Base-by-base conservation (phyloP, 345 rosid genomes). In the Gossypium stocksii region DNA sequence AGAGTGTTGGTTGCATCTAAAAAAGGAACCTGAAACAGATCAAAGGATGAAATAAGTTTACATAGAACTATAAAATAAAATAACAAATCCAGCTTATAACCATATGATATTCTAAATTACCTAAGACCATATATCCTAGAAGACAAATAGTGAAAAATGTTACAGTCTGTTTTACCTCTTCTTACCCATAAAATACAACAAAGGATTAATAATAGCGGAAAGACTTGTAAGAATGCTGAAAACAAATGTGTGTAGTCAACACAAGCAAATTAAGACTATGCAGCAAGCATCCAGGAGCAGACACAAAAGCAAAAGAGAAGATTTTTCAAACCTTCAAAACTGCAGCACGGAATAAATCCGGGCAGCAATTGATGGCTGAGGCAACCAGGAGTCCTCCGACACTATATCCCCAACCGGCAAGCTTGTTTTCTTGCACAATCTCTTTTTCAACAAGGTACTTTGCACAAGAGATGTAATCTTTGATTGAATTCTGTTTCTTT, bases 371-470 rank as follows among this genome's bases (percentile, higher is more conserved):
- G 71, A 90, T 91, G 80, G 97, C 98, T 70, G 98, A 83, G 85
- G 99, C 99, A 85, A 94, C 90, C 74, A 90, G 79, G 70, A 93
- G 94, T 57, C 96, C 99, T 67, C 97, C 98, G 15, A 90, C 98
- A 75, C 98, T 94, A 79, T 89, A 89, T 77, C 98, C 98, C 90
- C 89, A 92, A 71, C 91, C 97, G 20, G 93, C 93, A 80, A 94
- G 96, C 82, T 89, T 89, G 77, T 84, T 83, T 51, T 85, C 88
- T 65, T 84, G 82, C 76, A 92, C 97, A 69, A 94, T 82, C 77
- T 83, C 85, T 77, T 86, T 87, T 46, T 86, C 86, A 48, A 89
- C 52, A 44, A 94, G 90, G 84, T 86, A 93, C 78, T 79, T 90
- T 51, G 94, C 94, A 77, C 97, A 94, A 46, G 89, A 83, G 76